Conservation (phyloP, 2,329 filamentous ascomycete species). For the Exophiala aquamarina region DNA sequence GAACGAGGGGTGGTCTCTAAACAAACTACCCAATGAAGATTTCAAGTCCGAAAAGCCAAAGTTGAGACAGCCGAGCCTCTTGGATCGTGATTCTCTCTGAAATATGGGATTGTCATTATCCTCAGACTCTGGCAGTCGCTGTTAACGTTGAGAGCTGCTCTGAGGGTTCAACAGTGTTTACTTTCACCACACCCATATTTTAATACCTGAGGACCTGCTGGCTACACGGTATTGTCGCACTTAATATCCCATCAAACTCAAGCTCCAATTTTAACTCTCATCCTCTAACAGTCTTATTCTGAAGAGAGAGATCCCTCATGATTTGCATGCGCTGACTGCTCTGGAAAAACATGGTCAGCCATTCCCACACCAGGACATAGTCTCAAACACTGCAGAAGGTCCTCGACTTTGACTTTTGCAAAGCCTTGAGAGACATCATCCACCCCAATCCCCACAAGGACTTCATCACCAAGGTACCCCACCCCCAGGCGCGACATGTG, state of each 20-base stretch:
- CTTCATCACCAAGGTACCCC: conserved; percentile 41
- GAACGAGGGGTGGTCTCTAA: too few relatives aligned
- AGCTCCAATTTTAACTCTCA: too few relatives aligned
- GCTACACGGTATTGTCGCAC: too few relatives aligned
- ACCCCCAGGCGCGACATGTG: conserved; percentile 35
- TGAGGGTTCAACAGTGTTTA: not conserved
- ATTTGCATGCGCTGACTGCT: too few relatives aligned
- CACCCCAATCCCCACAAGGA: conserved; percentile 40
- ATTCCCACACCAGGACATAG: conserved; percentile 29
- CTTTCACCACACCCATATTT: too few relatives aligned
- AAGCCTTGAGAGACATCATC: conserved; percentile 39
- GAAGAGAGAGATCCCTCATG: too few relatives aligned
- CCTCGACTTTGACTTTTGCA: conserved; percentile 32
- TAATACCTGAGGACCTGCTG: too few relatives aligned
- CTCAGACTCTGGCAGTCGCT: conserved; percentile 17
- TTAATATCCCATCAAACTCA: too few relatives aligned
- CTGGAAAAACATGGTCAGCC: too few relatives aligned
- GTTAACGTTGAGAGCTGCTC: conserved; percentile 9
- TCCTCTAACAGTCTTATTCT: too few relatives aligned
- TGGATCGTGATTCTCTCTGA: conserved; percentile 2
- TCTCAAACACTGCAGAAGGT: conserved; percentile 38
- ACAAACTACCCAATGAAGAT: conserved; percentile 17
- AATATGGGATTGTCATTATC: not conserved
- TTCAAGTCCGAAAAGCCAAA: conserved; percentile 27
- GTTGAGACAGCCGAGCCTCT: conserved; percentile 24